A percentile compares a stretch with the other conserved stretches of the same genome.
Evolutionary conservation across 2,329 filamentous ascomycete genomes (phyloP).

Genomic region (Blumeriella jaapii): DNA sequence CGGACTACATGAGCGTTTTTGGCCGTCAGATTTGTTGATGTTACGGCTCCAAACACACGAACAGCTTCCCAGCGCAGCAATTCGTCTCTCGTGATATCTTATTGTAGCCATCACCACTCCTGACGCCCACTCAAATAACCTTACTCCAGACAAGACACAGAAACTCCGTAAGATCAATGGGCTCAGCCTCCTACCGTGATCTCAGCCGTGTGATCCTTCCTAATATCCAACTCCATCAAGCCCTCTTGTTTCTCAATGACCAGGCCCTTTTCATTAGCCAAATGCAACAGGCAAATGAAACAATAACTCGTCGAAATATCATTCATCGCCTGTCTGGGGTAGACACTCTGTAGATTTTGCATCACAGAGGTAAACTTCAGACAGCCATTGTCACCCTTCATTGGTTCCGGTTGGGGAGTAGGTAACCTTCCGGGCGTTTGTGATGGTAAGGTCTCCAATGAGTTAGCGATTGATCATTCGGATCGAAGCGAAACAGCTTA

Average conservation of each 20-base stretch:
- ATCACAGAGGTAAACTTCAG: conserved; percentile 88
- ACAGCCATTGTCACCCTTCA: conserved; percentile 31
- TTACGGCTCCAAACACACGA: no score
- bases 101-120: no score
- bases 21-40: no score
- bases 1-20: no score
- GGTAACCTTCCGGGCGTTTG: conserved; percentile 25
- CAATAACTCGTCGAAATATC: conserved; percentile 91
- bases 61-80: no score
- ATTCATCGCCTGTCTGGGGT: conserved; percentile 73
- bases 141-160: neutral
- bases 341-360: conserved; percentile 77
- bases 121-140: no score
- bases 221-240: conserved; percentile 48
- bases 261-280: conserved; percentile 67
- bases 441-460: conserved; percentile 15
- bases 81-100: no score
- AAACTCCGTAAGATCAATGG: neutral
- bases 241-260: conserved; percentile 42
- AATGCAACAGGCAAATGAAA: conserved; percentile 72
- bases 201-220: conserved; percentile 51
- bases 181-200: conserved; percentile 29
- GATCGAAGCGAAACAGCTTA: no score
- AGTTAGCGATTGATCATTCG: no score
- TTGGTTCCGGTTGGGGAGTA: conserved; percentile 27